A percentile compares a stretch with the other conserved stretches of the same genome.
phyloP scores from a whole-genome alignment of 352 stramenopile genomes.

The Globisporangium abappressorium region DNA sequence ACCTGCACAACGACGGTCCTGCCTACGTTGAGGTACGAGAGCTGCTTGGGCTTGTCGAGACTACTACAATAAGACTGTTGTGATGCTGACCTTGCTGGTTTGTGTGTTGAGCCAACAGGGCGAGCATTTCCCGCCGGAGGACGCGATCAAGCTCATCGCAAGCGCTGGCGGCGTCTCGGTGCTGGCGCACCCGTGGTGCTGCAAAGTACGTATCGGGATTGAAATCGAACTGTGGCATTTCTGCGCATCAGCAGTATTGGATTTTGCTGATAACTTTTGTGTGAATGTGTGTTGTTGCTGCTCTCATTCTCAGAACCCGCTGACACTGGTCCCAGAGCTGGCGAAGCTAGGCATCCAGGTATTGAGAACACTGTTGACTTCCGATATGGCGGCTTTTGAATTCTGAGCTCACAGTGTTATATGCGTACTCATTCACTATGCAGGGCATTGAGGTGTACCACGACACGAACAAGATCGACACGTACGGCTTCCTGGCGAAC shows the following conservation, averaged over 20 bases:
- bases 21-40: conserved; percentile 76
- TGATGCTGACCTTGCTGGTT: not conserved
- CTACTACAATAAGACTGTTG: no score
- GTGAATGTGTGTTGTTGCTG: not conserved
- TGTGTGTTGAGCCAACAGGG: conserved; percentile 28
- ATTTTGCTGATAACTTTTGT: not conserved
- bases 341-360: conserved; percentile 77
- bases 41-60: not conserved
- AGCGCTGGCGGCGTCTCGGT: conserved; percentile 76
- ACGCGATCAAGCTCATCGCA: conserved; percentile 84
- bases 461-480: conserved; percentile 76
- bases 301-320: conserved; percentile 45
- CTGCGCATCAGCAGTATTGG: not conserved
- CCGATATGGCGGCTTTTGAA: no score
- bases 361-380: not conserved
- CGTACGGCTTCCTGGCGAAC: conserved; percentile 71
- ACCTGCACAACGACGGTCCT: conserved; percentile 78
- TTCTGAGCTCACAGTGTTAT: not conserved
- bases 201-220: conserved; percentile 42
- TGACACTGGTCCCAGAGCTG: conserved; percentile 64
- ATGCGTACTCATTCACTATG: not conserved
- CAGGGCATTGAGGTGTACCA: conserved; percentile 84
- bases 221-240: not conserved
- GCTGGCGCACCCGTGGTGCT: conserved; percentile 85
- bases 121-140: conserved; percentile 79